Evolutionary conservation across 495 filamentous ascomycete species (phyloP), one percentile per base, ranked within the genome.

Genomic region (Margaritispora aquatica): DNA sequence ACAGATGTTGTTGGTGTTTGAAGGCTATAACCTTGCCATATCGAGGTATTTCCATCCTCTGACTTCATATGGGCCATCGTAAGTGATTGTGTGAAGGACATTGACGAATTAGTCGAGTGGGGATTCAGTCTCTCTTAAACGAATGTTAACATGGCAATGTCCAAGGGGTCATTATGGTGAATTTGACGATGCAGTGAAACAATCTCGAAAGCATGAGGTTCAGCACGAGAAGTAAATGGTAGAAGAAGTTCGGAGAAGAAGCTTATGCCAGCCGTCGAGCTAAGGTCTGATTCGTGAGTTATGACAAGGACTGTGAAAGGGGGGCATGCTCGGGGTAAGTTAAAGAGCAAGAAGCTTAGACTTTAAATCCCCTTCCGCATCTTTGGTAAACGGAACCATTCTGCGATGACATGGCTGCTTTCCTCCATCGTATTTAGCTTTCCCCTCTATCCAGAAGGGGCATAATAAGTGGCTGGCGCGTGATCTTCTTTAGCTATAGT

Each of bases 21-120:
- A 36, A 64, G 65, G 47, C 59, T 62, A 55, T 67, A 67, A 59
- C 65, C 58, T 49, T 64, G 65, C 65, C 65, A 67, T 53, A 67
- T 53, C 36, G 65, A 60, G 44, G 59, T 55, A 26, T 64, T 62
- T 38, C 62, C 34, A 48, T 67, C 61, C 55, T 64, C 61, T 60
- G 65, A 62, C 65, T 67, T 64, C 19, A 62, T 26, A 57, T 67
- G 59, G 20, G 65, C 65, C 65, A 67, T 67, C 61, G 65, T 64
- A 48, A 67, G 19, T 60, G 56, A 59, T n/a, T 56, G 59, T 54
- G 65, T 67, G 17, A 55, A 57, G 55, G 65, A 64, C 65, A 67
- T 67, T 46, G 65, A 60, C 50, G 48, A 58, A 62, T 60, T 54
- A 15, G 21, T 24, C 27, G 19, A 7, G 26, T 38, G 53, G 58